phyloP scores from a whole-genome alignment of 129 eudicot genomes.

The Tanacetum coccineum region DNA sequence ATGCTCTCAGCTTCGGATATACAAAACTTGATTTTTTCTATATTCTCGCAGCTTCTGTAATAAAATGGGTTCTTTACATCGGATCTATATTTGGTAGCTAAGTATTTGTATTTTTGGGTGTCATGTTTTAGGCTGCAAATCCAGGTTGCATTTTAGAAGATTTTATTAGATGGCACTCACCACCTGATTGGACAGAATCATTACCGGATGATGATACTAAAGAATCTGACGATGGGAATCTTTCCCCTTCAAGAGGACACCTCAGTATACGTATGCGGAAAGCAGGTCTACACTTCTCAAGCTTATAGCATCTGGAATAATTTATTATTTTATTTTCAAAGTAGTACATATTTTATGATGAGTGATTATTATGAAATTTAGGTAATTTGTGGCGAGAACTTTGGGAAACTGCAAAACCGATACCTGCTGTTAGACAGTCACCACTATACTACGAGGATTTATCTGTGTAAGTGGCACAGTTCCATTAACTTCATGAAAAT shows the following conservation, averaged over 20 bases:
- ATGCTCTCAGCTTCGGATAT: too few species aligned
- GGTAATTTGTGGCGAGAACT: constrained; percentile 97
- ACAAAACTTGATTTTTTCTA: too few species aligned
- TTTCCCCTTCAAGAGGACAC: constrained; percentile 63
- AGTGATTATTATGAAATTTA: constrained; percentile 22
- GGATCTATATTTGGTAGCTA: neutral
- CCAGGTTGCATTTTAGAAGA: constrained; percentile 97
- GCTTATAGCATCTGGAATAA: neutral
- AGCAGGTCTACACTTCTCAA: constrained; percentile 50
- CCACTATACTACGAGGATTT: constrained; percentile 94
- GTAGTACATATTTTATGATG: constrained; percentile 1
- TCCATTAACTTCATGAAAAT: neutral
- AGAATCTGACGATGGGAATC: constrained; percentile 31
- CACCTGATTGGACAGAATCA: constrained; percentile 91
- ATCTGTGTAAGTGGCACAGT: constrained; percentile 66
- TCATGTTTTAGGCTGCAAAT: constrained; percentile 80
- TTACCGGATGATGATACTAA: constrained; percentile 39
- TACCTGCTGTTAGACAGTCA: constrained; percentile 88
- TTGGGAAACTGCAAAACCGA: constrained; percentile 86
- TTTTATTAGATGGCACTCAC: constrained; percentile 99
- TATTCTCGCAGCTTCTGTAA: too few species aligned
- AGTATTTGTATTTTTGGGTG: neutral
- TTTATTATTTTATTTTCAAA: neutral
- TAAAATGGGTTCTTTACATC: neutral
- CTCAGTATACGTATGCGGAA: constrained; percentile 87